A percentile compares a stretch with the other conserved stretches of the same genome.
These are phyloP conservation scores for Aegilops tauschii DNA, from an alignment of 176 grass and related monocot genomes.

Conservation along the genomic window DNA sequence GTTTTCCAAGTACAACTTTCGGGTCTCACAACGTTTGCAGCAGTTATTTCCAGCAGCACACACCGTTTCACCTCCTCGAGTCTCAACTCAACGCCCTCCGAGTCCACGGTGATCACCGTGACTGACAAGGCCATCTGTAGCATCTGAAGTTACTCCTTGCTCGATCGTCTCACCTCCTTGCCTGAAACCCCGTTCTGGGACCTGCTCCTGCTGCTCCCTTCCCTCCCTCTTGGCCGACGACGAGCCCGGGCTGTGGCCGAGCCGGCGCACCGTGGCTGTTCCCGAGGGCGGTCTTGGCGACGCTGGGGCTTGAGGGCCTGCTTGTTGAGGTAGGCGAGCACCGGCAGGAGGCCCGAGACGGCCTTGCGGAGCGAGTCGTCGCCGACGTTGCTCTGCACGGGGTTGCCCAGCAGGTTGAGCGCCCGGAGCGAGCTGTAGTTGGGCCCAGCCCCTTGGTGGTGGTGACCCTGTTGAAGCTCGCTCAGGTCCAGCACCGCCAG, in stretches of 20 bases:
- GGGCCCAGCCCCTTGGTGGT: constrained; percentile 72
- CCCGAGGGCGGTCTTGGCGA: too few relatives aligned
- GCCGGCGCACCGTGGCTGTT: neutral
- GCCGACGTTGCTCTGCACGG: constrained; percentile 71
- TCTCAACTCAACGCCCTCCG: neutral
- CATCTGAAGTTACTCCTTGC: neutral
- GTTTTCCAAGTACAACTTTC: too few relatives aligned
- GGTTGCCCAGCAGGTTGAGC: constrained; percentile 77
- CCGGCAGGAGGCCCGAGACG: constrained; percentile 15
- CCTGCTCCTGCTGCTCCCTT: constrained; percentile 15
- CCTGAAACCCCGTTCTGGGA: neutral
- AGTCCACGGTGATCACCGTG: neutral
- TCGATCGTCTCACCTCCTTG: neutral
- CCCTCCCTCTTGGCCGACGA: constrained; percentile 20
- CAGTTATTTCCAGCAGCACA: neutral
- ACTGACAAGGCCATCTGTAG: neutral
- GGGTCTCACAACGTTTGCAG: neutral
- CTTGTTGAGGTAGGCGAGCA: too few relatives aligned
- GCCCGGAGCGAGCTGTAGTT: constrained; percentile 86
- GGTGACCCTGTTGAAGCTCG: constrained; percentile 65
- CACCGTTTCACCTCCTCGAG: neutral
- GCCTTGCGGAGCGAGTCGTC: constrained; percentile 73
- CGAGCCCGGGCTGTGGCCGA: constrained; percentile 33
- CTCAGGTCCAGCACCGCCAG: constrained; percentile 75
- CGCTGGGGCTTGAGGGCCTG: too few relatives aligned